Evolutionary conservation across 352 stramenopile species (phyloP).

Genomic region (Pythium insidiosum): DNA sequence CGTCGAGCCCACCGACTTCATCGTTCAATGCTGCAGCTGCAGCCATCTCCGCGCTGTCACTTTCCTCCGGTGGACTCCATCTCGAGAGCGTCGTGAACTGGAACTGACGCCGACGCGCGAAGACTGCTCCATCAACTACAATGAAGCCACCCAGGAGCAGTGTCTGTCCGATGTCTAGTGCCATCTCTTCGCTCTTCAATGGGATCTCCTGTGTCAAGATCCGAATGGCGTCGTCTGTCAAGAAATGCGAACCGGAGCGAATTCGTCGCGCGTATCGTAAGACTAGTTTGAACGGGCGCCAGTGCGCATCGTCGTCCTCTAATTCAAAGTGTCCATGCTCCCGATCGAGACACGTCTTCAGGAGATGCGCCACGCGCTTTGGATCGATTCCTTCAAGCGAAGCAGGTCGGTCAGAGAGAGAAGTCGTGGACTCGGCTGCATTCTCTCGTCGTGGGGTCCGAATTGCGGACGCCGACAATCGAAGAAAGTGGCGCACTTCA

Average conservation of each 20-base stretch:
- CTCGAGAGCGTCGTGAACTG: constrained; percentile 7
- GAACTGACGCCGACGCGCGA: constrained; percentile 5
- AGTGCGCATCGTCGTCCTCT: too few relatives aligned
- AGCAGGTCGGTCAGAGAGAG: too few relatives aligned
- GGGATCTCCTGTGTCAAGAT: constrained; percentile 1
- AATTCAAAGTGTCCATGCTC: constrained; percentile 5
- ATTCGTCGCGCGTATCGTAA: too few relatives aligned
- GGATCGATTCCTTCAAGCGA: too few relatives aligned
- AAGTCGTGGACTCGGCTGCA: too few relatives aligned
- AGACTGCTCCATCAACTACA: constrained; percentile 2
- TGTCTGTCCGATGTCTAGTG: constrained; percentile 6
- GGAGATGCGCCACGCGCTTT: neutral
- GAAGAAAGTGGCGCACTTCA: constrained; percentile 22
- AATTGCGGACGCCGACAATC: neutral
- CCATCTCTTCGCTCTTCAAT: constrained; percentile 4
- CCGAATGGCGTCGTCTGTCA: constrained; percentile 7
- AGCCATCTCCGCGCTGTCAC: neutral
- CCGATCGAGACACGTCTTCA: constrained; percentile 4
- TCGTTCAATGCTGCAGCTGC: neutral
- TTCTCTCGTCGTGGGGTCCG: too few relatives aligned
- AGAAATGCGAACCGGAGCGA: too few relatives aligned
- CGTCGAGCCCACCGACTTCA: neutral
- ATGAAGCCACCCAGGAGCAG: constrained; percentile 9
- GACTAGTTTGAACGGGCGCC: too few relatives aligned
- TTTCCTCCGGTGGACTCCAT: neutral